Percentiles rank a stretch among this genome's conserved stretches.
phyloP scores from a whole-genome alignment of 352 stramenopile genomes.

The Aphanomyces astaci region DNA sequence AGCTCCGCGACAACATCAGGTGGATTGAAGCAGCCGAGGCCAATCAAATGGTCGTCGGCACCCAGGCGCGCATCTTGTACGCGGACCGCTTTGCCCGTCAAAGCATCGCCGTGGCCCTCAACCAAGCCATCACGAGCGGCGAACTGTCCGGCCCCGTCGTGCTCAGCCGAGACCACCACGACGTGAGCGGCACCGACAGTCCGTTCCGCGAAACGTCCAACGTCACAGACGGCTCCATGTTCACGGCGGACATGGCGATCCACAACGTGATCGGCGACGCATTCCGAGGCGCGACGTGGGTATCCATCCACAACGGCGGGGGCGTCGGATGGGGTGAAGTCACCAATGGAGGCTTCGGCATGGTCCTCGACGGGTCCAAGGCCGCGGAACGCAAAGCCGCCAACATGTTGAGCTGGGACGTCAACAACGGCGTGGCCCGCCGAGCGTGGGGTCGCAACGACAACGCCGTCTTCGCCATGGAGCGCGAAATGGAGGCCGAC shows the following conservation, averaged over 20 bases:
- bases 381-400: conserved; percentile 51
- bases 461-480: conserved; percentile 73
- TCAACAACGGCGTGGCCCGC: conserved; percentile 82
- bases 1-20: conserved; percentile 75
- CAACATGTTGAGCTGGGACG: conserved; percentile 82
- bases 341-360: conserved; percentile 83
- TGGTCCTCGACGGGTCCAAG: conserved; percentile 75
- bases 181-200: conserved; percentile 82
- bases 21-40: conserved; percentile 81
- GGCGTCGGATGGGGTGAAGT: conserved; percentile 84
- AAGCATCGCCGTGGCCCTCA: conserved; percentile 76
- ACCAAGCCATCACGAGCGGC: conserved; percentile 60
- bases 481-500: conserved; percentile 75
- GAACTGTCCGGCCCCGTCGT: conserved; percentile 68
- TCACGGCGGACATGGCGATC: conserved; percentile 85
- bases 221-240: conserved; percentile 77
- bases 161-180: conserved; percentile 82
- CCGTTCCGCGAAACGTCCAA: conserved; percentile 87
- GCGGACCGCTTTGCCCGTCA: conserved; percentile 66
- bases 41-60: conserved; percentile 83
- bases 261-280: conserved; percentile 85
- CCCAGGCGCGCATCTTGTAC: conserved; percentile 85
- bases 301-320: conserved; percentile 85
- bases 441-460: conserved; percentile 79
- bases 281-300: conserved; percentile 76